Evolutionary conservation across 148 eudicot species (phyloP), one percentile per base, ranked within the genome.

Genomic region (Chenopodium quinoa): DNA sequence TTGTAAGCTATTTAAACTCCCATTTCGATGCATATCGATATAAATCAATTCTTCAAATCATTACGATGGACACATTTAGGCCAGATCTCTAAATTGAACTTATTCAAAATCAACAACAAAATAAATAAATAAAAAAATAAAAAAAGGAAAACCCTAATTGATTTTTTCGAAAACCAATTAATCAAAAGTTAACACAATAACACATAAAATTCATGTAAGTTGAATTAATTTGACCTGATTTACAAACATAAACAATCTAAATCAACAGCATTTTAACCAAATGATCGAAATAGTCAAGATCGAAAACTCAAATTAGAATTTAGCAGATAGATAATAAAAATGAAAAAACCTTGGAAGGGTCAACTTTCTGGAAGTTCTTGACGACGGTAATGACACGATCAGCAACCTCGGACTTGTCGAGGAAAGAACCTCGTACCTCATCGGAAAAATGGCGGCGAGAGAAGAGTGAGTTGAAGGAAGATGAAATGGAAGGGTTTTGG

Each of bases 291-390:
- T 14, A 56, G n/a, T 60, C 62, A 63, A 58, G 67, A 75, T 23
- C 34, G n/a, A 4, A n/a, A 66, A 68, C 48, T 7, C 31, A 78
- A 40, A 40, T 40, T 40, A 5, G 44, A 40, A 40, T 6, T 6
- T 1, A 40, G 44, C 44, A 40, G 7, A 40, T 6, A 40, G 44
- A 40, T 40, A 6, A 40, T 40, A 40, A 37, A 37, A 37, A 40
- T 40, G 44, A 40, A 40, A 40, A 40, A 40, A 73, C 97, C 99
- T 95, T 95, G 20, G 93, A 87, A 17, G 99, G 95, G 54, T 93
- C 99, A 11, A 93, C 91, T 88, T 95, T 95, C 89, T 93, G 97
- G 91, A 91, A 95, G 86, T 90, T 92, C 83, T 93, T 96, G 54
- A 96, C 97, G 77, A 90, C 92, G 34, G 78, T 10, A 47, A 93